phyloP scores from a whole-genome alignment of 1,139 yeast species.

The Taphrina flavorubra region DNA sequence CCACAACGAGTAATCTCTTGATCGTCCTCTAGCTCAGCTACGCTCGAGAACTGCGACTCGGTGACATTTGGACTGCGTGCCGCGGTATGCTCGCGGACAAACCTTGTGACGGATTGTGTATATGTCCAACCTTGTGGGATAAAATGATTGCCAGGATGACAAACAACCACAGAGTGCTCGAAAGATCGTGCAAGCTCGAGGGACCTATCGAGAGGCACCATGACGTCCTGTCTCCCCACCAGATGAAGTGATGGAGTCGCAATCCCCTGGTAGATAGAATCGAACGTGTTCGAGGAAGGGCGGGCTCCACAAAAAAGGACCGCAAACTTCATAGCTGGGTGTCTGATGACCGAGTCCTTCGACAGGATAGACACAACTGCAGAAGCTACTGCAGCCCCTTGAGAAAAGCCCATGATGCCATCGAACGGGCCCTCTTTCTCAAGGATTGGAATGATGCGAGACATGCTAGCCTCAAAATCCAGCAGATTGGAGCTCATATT shows the following conservation, averaged over 20 bases:
- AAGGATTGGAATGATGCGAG: conserved; percentile 54
- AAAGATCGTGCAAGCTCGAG: conserved; percentile 64
- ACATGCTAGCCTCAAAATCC: conserved; percentile 23
- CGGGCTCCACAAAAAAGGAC: conserved; percentile 82
- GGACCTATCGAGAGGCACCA: conserved; percentile 74
- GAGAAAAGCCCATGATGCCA: conserved; percentile 88
- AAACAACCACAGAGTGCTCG: conserved; percentile 56
- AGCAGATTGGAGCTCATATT: conserved; percentile 23
- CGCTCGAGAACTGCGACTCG: not conserved
- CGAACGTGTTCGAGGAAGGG: conserved; percentile 61
- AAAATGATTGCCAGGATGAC: conserved; percentile 86
- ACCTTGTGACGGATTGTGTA: conserved; percentile 26
- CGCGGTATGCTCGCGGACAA: conserved; percentile 8
- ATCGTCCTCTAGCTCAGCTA: not conserved
- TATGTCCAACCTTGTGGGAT: conserved; percentile 59
- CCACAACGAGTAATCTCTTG: not conserved
- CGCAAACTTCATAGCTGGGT: conserved; percentile 67
- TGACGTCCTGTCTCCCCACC: conserved; percentile 84
- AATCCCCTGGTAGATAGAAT: conserved; percentile 56
- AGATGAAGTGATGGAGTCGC: conserved; percentile 72
- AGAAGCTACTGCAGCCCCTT: conserved; percentile 85
- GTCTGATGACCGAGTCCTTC: conserved; percentile 50
- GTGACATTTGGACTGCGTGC: not conserved
- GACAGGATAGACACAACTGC: conserved; percentile 29
- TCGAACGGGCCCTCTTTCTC: conserved; percentile 80